Base-by-base conservation (phyloP, 257 asterid genomes). In the Solanum tacnaense region DNA sequence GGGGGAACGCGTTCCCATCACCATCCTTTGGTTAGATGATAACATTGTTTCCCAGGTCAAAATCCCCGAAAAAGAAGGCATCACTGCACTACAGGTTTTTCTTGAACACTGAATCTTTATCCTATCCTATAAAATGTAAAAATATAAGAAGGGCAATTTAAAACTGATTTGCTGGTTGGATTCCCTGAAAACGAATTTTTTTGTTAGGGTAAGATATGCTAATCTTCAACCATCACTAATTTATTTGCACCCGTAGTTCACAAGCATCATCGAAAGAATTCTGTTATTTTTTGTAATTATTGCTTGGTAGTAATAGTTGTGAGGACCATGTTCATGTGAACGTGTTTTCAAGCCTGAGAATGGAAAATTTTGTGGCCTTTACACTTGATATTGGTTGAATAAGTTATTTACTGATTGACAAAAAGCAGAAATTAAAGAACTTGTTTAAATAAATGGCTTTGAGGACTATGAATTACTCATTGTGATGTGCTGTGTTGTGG, bases 1-100 rank as follows among this genome's bases (percentile, higher is more conserved):
- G 99, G 99, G 99, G 21, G 96, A 93, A 10, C 90, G 98, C 86
- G 49, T 95, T 86, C 99, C 98, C 6, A 95, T 96, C 25, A 87
- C 98, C 3, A 89, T 96, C 76, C 98, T 96, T 11, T 95, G 98
- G 96, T 56, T 96, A 90, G 98, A 96, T 29, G 99, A 96, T 87
- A 96, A 96, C 92, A 90, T 96, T 83, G 99, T 95, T 52, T 93
- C 98, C 10, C 98, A 96, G 85, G 97, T 96, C 88, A 96, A 96
- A 88, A 92, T 93, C 16, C 98, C 97, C 5, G 94, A 95, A 18
- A 95, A 90, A 7, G 98, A 96, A 91, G 99, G 98, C 84, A 12
- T 95, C 72, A 88, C 90, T 56, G 93, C 99, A 16, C 95, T 96
- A 85, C 98, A 96, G 98, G 99, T 74, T 29, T 36, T 73, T 73